phyloP scores from a whole-genome alignment of 1,284 basidiomycete genomes.

The Wallemia ichthyophaga region DNA sequence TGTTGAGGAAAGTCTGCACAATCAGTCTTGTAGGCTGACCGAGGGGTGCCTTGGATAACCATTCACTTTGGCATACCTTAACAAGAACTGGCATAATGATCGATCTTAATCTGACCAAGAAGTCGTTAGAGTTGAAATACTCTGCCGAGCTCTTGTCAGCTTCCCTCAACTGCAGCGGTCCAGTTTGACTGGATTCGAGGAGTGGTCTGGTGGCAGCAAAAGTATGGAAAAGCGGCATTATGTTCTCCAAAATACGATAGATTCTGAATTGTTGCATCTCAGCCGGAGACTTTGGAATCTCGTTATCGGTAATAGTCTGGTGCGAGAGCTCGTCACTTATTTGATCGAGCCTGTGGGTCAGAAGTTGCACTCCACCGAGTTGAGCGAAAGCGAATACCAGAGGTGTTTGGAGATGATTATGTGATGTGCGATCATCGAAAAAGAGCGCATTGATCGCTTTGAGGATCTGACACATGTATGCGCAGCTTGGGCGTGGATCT shows the following conservation, averaged over 20 bases:
- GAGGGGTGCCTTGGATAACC: conserved; percentile 45
- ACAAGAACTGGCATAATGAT: conserved; percentile 35
- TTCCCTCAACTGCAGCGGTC: conserved; percentile 23
- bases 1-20: conserved; percentile 45
- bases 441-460: conserved; percentile 39
- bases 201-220: conserved; percentile 49
- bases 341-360: conserved; percentile 19
- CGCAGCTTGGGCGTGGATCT: conserved; percentile 25
- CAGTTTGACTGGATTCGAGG: conserved; percentile 58
- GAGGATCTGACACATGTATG: conserved; percentile 47
- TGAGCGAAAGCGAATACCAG: conserved; percentile 44
- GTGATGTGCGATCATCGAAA: conserved; percentile 48
- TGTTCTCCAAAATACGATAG: conserved; percentile 9
- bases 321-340: background rate
- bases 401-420: conserved; percentile 50
- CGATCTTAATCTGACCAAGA: conserved; percentile 51
- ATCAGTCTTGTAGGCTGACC: conserved; percentile 35
- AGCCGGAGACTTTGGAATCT: background rate
- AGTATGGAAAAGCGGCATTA: conserved; percentile 42
- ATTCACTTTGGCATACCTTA: conserved; percentile 50
- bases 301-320: background rate
- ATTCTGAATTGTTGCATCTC: background rate
- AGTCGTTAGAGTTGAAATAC: conserved; percentile 56
- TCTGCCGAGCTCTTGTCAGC: conserved; percentile 10
- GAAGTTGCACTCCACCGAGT: conserved; percentile 35